Conservation (phyloP, 148 eudicot species). For the Bassia scoparia region DNA sequence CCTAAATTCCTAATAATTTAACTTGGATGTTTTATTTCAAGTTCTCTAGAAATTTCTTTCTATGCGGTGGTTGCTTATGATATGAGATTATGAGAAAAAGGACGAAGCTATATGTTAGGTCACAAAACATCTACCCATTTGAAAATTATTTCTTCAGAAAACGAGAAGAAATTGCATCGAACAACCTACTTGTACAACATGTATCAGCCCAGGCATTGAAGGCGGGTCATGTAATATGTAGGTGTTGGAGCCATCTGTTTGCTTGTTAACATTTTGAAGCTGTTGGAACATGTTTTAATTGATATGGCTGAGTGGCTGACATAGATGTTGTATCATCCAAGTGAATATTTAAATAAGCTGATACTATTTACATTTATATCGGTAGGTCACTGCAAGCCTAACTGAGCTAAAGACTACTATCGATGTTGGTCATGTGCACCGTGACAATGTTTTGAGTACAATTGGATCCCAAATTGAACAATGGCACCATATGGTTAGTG, state of each 20-base stretch:
- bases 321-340: neutral
- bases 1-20: too few relatives aligned
- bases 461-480: constrained; percentile 56
- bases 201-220: neutral
- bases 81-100: neutral
- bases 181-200: neutral
- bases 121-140: neutral
- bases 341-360: neutral
- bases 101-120: neutral
- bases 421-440: constrained; percentile 57
- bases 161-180: neutral
- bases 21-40: neutral
- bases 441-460: constrained; percentile 45
- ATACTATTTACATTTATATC: constrained; percentile 12
- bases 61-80: neutral
- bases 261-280: neutral
- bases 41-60: neutral
- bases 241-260: neutral
- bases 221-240: too few relatives aligned
- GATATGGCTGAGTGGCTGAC: neutral
- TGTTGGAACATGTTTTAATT: neutral
- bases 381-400: constrained; percentile 59
- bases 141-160: neutral
- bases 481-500: constrained; percentile 55
- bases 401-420: constrained; percentile 67